Conservation (phyloP, 2,329 filamentous ascomycete genomes). For the Microdochium paspali region DNA sequence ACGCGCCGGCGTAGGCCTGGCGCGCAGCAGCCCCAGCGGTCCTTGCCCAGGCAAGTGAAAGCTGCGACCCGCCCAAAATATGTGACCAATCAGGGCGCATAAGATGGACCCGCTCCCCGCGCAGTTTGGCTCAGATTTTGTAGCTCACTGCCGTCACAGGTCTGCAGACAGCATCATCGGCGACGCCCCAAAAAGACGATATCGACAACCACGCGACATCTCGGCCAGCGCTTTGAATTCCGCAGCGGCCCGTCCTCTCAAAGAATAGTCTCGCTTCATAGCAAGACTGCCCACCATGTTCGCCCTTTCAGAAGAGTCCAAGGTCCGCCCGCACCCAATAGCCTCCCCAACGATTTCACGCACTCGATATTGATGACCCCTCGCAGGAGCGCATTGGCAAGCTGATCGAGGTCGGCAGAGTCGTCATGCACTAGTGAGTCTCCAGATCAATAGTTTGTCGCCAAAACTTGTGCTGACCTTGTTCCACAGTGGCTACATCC, state of each 20-base stretch:
- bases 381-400: constrained; percentile 90
- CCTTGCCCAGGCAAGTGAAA: no score
- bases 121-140: background rate
- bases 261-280: no score
- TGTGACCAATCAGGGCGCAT: background rate
- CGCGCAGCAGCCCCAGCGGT: no score
- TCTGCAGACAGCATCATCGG: background rate
- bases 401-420: constrained; percentile 87
- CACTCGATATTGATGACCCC: constrained; percentile 4
- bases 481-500: constrained; percentile 75
- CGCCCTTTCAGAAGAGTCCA: constrained; percentile 87
- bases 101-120: background rate
- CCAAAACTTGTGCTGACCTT: constrained; percentile 24
- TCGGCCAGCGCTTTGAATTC: background rate
- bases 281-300: constrained; percentile 36
- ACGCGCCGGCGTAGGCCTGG: no score
- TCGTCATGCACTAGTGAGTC: constrained; percentile 89
- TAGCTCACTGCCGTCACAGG: background rate
- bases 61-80: background rate
- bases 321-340: constrained; percentile 47
- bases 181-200: background rate
- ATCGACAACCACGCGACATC: background rate
- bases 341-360: background rate
- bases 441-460: background rate
- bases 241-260: background rate